Evolutionary conservation across 768 basidiomycete genomes (phyloP), one percentile per base, ranked within the genome.

Genomic region (Lyophyllum decastes): DNA sequence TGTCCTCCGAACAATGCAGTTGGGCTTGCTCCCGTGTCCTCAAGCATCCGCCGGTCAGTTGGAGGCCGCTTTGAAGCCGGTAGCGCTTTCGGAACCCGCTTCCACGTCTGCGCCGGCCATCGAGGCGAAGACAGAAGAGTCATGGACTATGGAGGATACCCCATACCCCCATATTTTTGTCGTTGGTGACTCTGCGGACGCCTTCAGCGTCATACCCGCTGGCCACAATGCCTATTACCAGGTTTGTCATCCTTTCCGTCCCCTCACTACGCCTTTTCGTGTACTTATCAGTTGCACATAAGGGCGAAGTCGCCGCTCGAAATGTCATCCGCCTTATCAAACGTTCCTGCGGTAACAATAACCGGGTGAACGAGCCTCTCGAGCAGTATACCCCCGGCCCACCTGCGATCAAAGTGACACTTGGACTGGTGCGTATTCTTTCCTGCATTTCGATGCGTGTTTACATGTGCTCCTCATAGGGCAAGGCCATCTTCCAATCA

Each of bases 111-210:
- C 16, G 4, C 35, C 9, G 11, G 35, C 35, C 16, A 12, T 12
- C 35, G 3, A 7, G 9, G 43, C 40, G n/a, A 44, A 48, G 22
- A 52, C 8, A 0, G 47, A 55, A 16, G 59, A 55, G 17, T 19
- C 50, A n/a, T n/a, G n/a, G n/a, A n/a, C n/a, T 4, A 8, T 47
- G 19, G 60, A 61, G 17, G 48, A 59, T 19, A 75, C 73, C 21
- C 72, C 78, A 0, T 82, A 84, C 63, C 76, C 79, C 0, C 73
- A 85, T 57, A 76, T 88, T 12, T 89, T 87, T 62, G 85, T 79
- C 9, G 68, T 87, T 6, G 87, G 87, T 8, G 87, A 88, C 53
- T 77, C 80, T 0, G 86, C 85, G 0, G 84, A 87, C 65, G 84
- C 84, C 4, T 87, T 85, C 57, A 85, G 85, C 6, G 87, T 85